Percentiles rank a stretch among this genome's conserved stretches.
These are phyloP conservation scores for Berkeleyomyces rouxiae DNA, from an alignment of 2,329 filamentous ascomycete genomes.

Conservation along the genomic window DNA sequence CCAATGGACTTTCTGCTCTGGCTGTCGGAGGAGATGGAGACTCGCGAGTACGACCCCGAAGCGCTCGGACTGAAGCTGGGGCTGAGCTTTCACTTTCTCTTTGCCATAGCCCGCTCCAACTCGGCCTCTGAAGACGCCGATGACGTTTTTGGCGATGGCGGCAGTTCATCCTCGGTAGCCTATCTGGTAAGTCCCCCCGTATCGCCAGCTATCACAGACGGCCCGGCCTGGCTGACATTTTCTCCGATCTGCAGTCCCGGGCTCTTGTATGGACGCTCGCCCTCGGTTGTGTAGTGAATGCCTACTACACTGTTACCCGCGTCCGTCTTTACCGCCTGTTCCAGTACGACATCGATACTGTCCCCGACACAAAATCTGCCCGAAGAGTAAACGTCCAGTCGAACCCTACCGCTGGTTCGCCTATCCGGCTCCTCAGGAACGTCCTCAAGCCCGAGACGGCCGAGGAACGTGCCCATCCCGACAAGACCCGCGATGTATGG, in stretches of 20 bases:
- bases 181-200: conserved; percentile 29
- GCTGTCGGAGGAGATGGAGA: conserved; percentile 84
- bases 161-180: conserved; percentile 46
- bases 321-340: conserved; percentile 83
- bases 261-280: conserved; percentile 56
- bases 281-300: conserved; percentile 53
- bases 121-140: conserved; percentile 41
- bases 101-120: conserved; percentile 72
- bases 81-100: conserved; percentile 57
- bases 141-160: conserved; percentile 69
- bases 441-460: conserved; percentile 53
- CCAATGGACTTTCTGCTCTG: conserved; percentile 80
- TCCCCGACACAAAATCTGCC: conserved; percentile 67
- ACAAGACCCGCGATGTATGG: conserved; percentile 77
- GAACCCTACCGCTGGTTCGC: conserved; percentile 60
- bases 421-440: conserved; percentile 55
- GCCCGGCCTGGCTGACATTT: conserved; percentile 1
- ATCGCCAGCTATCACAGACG: conserved; percentile 6
- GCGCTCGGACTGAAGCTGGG: conserved; percentile 61
- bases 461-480: conserved; percentile 70
- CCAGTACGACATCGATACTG: conserved; percentile 62
- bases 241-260: neutral
- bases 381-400: conserved; percentile 79
- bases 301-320: conserved; percentile 64
- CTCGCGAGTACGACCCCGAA: conserved; percentile 77